A percentile compares a stretch with the other conserved stretches of the same genome.
Conservation (phyloP, 352 stramenopile genomes). For the Phytophthora sp. region DNA sequence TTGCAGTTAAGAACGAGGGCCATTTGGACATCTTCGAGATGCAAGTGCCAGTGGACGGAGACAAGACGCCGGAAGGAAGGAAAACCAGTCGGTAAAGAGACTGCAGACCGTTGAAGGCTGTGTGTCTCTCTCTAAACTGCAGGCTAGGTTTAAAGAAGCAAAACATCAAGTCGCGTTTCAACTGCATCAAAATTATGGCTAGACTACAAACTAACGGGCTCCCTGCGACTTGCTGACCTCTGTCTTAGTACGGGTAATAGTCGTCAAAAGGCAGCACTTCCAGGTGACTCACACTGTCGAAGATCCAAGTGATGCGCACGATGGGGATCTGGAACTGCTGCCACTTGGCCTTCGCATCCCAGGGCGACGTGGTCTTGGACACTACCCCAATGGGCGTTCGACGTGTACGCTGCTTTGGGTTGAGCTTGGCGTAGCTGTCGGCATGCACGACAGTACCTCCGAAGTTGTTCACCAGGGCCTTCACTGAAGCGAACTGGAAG, state of each 20-base stretch:
- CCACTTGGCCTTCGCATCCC: constrained; percentile 63
- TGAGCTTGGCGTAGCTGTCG: constrained; percentile 31
- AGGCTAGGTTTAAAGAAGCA: constrained; percentile 17
- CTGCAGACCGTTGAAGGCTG: too few relatives aligned
- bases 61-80: constrained; percentile 18
- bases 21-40: constrained; percentile 92
- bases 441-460: constrained; percentile 55
- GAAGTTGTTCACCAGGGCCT: constrained; percentile 69
- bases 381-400: constrained; percentile 74
- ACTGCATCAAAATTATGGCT: not conserved
- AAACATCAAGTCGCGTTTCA: constrained; percentile 10
- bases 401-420: constrained; percentile 22
- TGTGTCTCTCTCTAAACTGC: not conserved
- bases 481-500: constrained; percentile 72
- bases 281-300: constrained; percentile 88
- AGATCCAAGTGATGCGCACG: constrained; percentile 87
- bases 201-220: not conserved
- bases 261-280: constrained; percentile 85
- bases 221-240: not conserved
- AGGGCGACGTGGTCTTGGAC: constrained; percentile 65
- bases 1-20: constrained; percentile 87
- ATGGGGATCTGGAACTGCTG: constrained; percentile 80
- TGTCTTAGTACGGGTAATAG: constrained; percentile 82
- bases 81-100: constrained; percentile 31
- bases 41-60: constrained; percentile 85